Base-by-base conservation (phyloP, 306 rosid species). In the Vigna reflexopilosa region DNA sequence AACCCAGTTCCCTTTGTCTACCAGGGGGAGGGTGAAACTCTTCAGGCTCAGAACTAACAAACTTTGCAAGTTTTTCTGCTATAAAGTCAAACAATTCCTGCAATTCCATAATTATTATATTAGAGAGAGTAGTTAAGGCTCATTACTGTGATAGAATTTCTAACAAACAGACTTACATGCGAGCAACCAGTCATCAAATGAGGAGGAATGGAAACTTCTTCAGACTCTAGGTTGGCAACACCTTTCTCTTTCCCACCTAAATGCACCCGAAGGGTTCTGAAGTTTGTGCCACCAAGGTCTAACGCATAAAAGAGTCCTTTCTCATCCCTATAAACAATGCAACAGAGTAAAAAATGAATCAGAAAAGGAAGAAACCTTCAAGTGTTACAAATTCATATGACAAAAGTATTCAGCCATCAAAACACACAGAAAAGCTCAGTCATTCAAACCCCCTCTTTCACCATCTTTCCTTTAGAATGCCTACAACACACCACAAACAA, bases 261-360 rank as follows among this genome's bases (percentile, higher is more conserved):
- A n/a, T 85, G 93, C 49, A 93, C 91, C 10, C 99, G 98, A 76
- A 96, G 49, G 67, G 91, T 88, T 13, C 99, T 98, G 50, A 96
- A 96, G 83, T 96, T 96, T 51, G 99, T 96, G 67, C 99, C 99
- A 52, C 99, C 99, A 71, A 96, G 99, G 75, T 96, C 99, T 74
- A 96, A 79, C 49, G 99, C 99, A 87, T 96, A 96, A 79, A 85
- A 96, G 45, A 90, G 57, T 54, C 99, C 99, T 61, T 87, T 83
- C 89, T 96, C 99, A 63, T 96, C 89, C 88, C 99, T 96, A 68
- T 16, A 62, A 82, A 73, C 3, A 70, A 9, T 17, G 70, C 36
- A 61, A 62, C 54, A 75, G 82, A 76, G 47, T 73, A 19, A 73
- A 70, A 3, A 54, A 63, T n/a, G 32, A 55, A 16, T 3, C 58